Evolutionary conservation across 441 rosid genomes (phyloP), one percentile per base, ranked within the genome.

Genomic region (Erodium moschatum): DNA sequence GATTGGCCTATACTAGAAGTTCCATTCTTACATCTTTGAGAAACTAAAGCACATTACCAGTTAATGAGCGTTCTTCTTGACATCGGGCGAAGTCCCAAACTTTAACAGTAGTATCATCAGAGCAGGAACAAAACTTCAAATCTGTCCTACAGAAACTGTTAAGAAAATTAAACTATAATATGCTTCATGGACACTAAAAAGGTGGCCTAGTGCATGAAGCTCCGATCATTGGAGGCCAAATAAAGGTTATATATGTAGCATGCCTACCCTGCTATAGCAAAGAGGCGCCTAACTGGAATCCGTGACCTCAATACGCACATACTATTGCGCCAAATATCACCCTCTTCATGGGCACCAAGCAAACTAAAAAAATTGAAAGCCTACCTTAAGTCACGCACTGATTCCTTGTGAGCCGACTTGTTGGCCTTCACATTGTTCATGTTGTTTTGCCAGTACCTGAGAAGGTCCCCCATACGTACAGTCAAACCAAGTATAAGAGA

Each of bases 401-500:
- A 94, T 83, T 94, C 97, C 78, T 89, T 94, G 79, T 91, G 97
- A 70, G 99, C 97, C 75, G 92, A 78, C 82, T 86, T 94, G 78
- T 91, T 89, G 73, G 85, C 94, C 86, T 94, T 94, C 50, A 94
- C 99, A 76, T 91, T 91, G 73, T 94, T 94, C 99, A 94, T 91
- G 73, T 89, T 91, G 80, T 85, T 91, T 80, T 91, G 99, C 99
- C 97, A 94, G 67, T 91, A 91, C 91, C 97, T 94, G 77, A 69
- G 73, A 58, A 65, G 68, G 48, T 52, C 61, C 29, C 70, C 56
- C 40, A 46, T 18, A 29, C 20, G 54, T 56, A 64, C 60, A 70
- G 11, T 38, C 60, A 69, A 11, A 52, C 64, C 68, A 50, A 38
- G 19, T 27, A 15, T 21, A 64, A 13, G 12, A 20, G 15, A 62